A percentile compares a stretch with the other conserved stretches of the same genome.
Conservation (phyloP, 345 rosid species). For the Adansonia digitata region DNA sequence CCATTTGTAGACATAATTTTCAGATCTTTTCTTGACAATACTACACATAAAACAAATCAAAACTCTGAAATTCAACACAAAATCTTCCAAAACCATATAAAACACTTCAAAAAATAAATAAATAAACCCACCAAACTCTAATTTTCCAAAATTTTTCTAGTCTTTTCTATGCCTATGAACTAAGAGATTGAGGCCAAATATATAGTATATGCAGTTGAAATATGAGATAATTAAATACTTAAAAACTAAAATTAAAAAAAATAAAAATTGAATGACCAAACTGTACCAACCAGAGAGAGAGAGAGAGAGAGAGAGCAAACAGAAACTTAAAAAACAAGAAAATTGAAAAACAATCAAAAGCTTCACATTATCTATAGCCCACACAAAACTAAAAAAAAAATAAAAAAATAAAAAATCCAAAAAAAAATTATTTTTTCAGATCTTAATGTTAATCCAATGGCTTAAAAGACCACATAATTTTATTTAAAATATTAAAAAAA, state of each 20-base stretch:
- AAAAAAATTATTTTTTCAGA: constrained; percentile 13
- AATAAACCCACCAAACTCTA: constrained; percentile 8
- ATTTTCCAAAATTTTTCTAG: not conserved
- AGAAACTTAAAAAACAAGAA: constrained; percentile 31
- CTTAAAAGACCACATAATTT: not conserved
- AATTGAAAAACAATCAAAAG: constrained; percentile 20
- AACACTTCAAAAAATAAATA: not conserved
- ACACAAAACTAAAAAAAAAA: not conserved
- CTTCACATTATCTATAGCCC: constrained; percentile 27
- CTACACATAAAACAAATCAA: constrained; percentile 10
- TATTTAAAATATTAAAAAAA: too few species aligned
- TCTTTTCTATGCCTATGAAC: not conserved
- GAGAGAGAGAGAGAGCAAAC: not conserved
- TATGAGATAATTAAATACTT: not conserved
- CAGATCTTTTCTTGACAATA: constrained; percentile 14
- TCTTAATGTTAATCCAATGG: constrained; percentile 25
- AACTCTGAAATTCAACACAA: constrained; percentile 7
- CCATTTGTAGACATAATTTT: constrained; percentile 44
- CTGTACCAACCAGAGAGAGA: constrained; percentile 28
- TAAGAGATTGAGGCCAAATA: constrained; percentile 5
- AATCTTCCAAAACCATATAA: constrained; percentile 2
- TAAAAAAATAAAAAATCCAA: not conserved
- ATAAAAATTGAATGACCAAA: constrained; percentile 17
- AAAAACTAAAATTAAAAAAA: not conserved
- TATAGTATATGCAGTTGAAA: constrained; percentile 29